These are phyloP conservation scores for Paramecium sexaurelia DNA, from an alignment of 73 alveolate genomes.

Conservation along the genomic window DNA sequence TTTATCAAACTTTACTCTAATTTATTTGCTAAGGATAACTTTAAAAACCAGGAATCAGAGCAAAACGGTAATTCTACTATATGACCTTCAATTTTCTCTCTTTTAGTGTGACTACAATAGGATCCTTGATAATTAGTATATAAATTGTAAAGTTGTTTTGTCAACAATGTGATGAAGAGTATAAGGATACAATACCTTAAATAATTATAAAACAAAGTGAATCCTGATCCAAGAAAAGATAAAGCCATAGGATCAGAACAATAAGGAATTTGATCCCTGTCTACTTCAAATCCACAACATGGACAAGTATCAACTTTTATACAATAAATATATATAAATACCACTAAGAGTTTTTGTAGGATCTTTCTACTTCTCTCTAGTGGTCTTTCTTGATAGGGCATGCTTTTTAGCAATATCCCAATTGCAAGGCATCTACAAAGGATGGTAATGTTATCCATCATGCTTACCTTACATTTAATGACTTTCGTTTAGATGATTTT, in stretches of 20 bases:
- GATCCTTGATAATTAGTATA: conserved; percentile 17
- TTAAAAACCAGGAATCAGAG: conserved; percentile 9
- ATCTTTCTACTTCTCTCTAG: conserved; percentile 2
- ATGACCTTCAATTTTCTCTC: not conserved
- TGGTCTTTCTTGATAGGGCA: conserved; percentile 58
- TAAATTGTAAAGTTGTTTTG: conserved; percentile 2
- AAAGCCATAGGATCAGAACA: conserved; percentile 44
- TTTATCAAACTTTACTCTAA: not conserved
- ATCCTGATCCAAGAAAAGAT: conserved; percentile 43
- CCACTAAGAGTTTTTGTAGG: not conserved
- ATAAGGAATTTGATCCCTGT: not conserved
- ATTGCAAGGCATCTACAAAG: conserved; percentile 47
- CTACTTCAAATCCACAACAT: conserved; percentile 51
- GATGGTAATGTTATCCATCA: conserved; percentile 43
- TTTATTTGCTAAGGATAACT: not conserved
- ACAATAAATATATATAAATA: not conserved
- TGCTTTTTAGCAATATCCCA: conserved; percentile 61
- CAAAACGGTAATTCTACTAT: not conserved
- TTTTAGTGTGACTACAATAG: not conserved
- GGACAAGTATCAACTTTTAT: conserved; percentile 49
- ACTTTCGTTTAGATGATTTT: not conserved
- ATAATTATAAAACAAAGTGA: conserved; percentile 27
- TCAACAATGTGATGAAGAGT: not conserved
- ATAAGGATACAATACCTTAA: not conserved
- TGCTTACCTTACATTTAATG: not conserved